Conservation (phyloP, 495 filamentous ascomycete genomes). For the Acidiella bohemica region DNA sequence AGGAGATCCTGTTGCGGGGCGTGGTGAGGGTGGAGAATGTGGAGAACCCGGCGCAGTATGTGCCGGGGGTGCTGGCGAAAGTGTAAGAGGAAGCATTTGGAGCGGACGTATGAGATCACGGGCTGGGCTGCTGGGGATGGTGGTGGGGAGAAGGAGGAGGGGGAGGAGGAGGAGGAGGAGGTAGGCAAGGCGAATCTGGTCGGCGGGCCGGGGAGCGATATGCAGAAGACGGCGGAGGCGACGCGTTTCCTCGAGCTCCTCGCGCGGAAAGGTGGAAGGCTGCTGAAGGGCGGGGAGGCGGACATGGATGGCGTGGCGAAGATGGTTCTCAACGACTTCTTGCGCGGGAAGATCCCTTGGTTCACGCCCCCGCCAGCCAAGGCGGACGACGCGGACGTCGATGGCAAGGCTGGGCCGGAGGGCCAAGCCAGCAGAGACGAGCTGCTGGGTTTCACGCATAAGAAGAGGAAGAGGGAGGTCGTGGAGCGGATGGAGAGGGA, state of each 20-base stretch:
- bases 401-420: slow-evolving; percentile 20
- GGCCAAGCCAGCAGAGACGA: slow-evolving; percentile 31
- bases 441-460: slow-evolving; percentile 23
- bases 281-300: slow-evolving; percentile 80
- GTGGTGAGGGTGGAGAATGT: slow-evolving; percentile 92
- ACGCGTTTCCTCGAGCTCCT: slow-evolving; percentile 77
- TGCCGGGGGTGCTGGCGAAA: slow-evolving; percentile 65
- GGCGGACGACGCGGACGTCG: slow-evolving; percentile 29
- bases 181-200: slow-evolving; percentile 2
- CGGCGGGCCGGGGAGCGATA: slow-evolving; percentile 6
- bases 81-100: slow-evolving; percentile 75
- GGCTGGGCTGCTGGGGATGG: slow-evolving; percentile 34
- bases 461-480: slow-evolving; percentile 17
- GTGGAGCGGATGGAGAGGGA: slow-evolving; percentile 8
- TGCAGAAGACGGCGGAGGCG: slow-evolving; percentile 36
- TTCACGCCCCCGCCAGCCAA: slow-evolving; percentile 67
- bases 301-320: slow-evolving; percentile 90
- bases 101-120: slow-evolving; percentile 81
- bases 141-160: background rate
- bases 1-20: slow-evolving; percentile 83
- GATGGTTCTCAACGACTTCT: slow-evolving; percentile 90
- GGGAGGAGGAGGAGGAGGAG: background rate
- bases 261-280: slow-evolving; percentile 71
- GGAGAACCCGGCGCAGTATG: slow-evolving; percentile 88
- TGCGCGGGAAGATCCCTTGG: slow-evolving; percentile 91